Percentiles rank a stretch among this genome's conserved stretches.
Evolutionary conservation across 305 asterid species (phyloP).

Genomic region (Fraxinus floribunda): DNA sequence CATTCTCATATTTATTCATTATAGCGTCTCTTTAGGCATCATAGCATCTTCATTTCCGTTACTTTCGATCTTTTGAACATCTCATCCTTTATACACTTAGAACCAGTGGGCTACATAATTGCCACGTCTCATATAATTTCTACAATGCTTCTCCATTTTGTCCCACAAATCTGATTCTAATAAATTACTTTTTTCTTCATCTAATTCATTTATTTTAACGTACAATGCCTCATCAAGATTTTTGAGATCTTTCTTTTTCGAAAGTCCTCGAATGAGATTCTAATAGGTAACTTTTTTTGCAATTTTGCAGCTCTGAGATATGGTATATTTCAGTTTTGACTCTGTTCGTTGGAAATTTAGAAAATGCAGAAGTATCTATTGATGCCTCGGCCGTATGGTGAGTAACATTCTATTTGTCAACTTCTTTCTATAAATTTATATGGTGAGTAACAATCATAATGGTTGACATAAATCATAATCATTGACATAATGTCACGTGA

Average conservation of each 20-base stretch:
- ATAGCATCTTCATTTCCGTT: background rate
- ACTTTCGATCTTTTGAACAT: background rate
- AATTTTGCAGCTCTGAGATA: constrained; percentile 49
- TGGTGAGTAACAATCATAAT: background rate
- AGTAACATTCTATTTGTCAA: constrained; percentile 3
- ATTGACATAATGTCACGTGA: background rate
- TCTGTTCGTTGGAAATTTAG: constrained; percentile 51
- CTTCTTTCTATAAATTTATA: background rate
- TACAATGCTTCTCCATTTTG: background rate
- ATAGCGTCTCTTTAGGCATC: background rate
- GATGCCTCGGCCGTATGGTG: constrained; percentile 69
- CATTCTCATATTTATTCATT: background rate
- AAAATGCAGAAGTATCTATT: constrained; percentile 58
- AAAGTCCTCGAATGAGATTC: background rate
- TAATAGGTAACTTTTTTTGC: background rate
- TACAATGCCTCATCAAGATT: background rate
- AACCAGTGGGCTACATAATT: background rate
- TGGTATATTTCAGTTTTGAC: constrained; percentile 51
- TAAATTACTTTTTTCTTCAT: background rate
- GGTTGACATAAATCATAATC: too few relatives aligned
- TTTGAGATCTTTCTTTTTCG: background rate
- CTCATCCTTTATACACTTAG: background rate
- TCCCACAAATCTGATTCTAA: background rate
- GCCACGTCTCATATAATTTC: background rate
- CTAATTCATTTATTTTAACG: background rate